These are phyloP conservation scores for Dujonia santamariae DNA, from an alignment of 1,139 yeast species.

Conservation along the genomic window DNA sequence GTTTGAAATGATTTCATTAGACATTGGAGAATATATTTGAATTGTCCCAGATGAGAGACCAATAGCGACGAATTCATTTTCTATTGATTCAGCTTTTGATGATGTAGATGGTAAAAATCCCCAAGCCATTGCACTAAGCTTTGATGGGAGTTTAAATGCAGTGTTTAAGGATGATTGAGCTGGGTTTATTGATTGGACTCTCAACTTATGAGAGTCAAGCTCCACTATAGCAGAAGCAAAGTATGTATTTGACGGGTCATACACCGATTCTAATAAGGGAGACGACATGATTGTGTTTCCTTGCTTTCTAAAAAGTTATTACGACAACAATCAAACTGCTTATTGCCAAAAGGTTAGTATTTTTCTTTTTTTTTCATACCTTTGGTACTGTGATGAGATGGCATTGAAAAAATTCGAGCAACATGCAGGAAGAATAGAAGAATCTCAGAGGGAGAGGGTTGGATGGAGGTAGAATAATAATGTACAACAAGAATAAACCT, in stretches of 20 bases:
- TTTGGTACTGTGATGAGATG: too few relatives aligned
- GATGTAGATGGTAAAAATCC: conserved; percentile 4
- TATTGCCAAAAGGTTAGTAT: too few relatives aligned
- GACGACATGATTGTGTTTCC: conserved; percentile 14
- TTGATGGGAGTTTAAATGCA: conserved; percentile 28
- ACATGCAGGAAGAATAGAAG: too few relatives aligned
- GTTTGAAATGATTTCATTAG: conserved; percentile 52
- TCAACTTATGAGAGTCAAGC: conserved; percentile 70
- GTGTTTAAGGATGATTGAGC: conserved; percentile 37
- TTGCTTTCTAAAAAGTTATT: too few relatives aligned
- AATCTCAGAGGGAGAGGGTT: too few relatives aligned
- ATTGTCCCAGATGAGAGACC: conserved; percentile 68
- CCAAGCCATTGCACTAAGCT: conserved; percentile 9
- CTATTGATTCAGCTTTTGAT: conserved; percentile 11
- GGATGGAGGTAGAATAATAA: too few relatives aligned
- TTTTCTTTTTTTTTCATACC: too few relatives aligned
- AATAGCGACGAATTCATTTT: conserved; percentile 50
- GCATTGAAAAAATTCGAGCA: too few relatives aligned
- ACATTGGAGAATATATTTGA: conserved; percentile 65
- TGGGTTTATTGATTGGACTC: conserved; percentile 53
- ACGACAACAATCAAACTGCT: too few relatives aligned
- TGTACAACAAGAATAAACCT: too few relatives aligned
- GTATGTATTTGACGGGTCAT: conserved; percentile 56
- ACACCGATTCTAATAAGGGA: conserved; percentile 33
- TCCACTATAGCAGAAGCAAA: conserved; percentile 70